These are phyloP conservation scores for Penicillium herquei DNA, from an alignment of 495 filamentous ascomycete species.

Conservation along the genomic window DNA sequence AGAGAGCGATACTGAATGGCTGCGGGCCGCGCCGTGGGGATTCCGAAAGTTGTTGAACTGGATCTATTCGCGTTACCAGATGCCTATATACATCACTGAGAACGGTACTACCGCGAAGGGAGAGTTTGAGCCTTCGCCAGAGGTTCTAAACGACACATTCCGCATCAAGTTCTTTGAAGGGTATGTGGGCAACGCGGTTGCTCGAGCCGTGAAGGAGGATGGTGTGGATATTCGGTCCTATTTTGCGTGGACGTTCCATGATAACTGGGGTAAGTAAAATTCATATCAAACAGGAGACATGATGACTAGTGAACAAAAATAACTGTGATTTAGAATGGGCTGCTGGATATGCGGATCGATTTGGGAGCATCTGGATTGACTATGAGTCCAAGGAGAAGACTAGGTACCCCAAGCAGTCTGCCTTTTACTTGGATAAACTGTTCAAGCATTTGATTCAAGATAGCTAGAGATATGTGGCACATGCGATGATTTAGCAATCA, in stretches of 20 bases:
- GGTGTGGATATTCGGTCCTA: constrained; percentile 47
- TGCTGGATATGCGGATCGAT: constrained; percentile 47
- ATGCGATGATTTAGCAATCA: neutral
- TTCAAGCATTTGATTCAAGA: constrained; percentile 39
- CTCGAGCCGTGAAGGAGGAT: constrained; percentile 41
- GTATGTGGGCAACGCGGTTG: constrained; percentile 43
- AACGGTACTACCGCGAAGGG: constrained; percentile 49
- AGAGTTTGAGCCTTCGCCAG: constrained; percentile 37
- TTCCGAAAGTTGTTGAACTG: constrained; percentile 47
- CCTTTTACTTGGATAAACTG: constrained; percentile 40
- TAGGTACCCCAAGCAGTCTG: constrained; percentile 45
- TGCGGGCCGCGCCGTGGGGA: constrained; percentile 39
- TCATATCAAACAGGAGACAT: neutral
- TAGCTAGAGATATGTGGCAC: constrained; percentile 6
- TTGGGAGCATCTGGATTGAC: constrained; percentile 44
- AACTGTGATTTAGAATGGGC: constrained; percentile 38
- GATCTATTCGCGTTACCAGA: constrained; percentile 41
- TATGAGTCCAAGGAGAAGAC: constrained; percentile 45
- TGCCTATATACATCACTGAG: constrained; percentile 51
- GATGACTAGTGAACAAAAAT: neutral
- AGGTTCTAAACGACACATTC: constrained; percentile 43
- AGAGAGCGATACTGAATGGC: constrained; percentile 48
- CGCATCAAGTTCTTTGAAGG: constrained; percentile 45
- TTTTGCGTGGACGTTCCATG: constrained; percentile 49
- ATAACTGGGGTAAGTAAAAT: constrained; percentile 38